phyloP scores from a whole-genome alignment of 805 yeast species.

The Schwanniomyces pseudopolymorphus region DNA sequence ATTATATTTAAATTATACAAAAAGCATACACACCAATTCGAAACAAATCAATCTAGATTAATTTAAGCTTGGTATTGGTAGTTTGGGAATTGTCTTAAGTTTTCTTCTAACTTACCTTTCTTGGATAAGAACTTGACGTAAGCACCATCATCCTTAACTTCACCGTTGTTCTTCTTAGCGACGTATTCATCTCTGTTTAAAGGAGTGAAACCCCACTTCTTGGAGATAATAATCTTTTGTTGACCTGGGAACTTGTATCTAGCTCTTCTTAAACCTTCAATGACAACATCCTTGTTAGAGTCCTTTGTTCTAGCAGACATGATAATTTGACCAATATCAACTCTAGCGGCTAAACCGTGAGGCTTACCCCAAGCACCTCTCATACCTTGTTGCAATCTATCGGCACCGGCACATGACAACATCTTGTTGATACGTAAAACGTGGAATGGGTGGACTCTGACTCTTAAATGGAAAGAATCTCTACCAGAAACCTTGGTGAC shows the following conservation, averaged over 20 bases:
- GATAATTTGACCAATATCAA: conserved; percentile 96
- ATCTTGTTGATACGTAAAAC: conserved; percentile 99
- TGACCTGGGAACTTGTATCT: conserved; percentile 99
- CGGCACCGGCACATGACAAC: conserved; percentile 99
- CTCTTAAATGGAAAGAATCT: conserved; percentile 99
- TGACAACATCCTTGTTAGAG: conserved; percentile 93
- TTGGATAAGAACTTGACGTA: conserved; percentile 96
- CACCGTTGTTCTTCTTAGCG: conserved; percentile 92
- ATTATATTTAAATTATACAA: conserved; percentile 3
- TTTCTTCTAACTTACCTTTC: conserved; percentile 92
- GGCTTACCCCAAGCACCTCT: conserved; percentile 99
- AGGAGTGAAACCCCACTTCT: conserved; percentile 99
- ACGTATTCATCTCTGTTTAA: conserved; percentile 97
- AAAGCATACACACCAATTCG: conserved; percentile 6
- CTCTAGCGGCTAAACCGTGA: conserved; percentile 99
- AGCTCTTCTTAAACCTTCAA: conserved; percentile 99
- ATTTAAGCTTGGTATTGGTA: conserved; percentile 55
- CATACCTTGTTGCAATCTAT: conserved; percentile 99
- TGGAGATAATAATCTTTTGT: conserved; percentile 97
- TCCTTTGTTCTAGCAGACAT: conserved; percentile 98
- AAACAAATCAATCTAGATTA: conserved; percentile 1
- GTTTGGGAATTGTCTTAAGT: conserved; percentile 94
- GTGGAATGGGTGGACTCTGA: conserved; percentile 99
- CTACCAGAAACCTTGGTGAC: conserved; percentile 97
- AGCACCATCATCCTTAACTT: conserved; percentile 99